Conservation (phyloP, 73 alveolate genomes). For the Tetrahymena thermophila region DNA sequence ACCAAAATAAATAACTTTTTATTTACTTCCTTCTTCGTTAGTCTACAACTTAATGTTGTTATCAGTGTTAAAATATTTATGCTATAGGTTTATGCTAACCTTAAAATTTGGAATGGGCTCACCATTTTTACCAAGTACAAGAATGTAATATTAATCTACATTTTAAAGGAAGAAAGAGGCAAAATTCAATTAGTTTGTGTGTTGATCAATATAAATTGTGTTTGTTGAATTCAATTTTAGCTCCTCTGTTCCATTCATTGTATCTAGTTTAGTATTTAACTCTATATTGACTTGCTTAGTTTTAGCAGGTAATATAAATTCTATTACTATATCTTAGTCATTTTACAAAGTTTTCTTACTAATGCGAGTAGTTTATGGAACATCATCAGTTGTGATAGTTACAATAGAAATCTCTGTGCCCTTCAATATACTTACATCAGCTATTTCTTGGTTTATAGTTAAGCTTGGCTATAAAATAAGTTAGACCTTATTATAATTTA, state of each 20-base stretch:
- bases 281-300: background rate
- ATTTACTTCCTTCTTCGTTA: background rate
- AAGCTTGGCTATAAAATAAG: conserved; percentile 42
- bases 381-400: conserved; percentile 32
- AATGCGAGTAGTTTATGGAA: conserved; percentile 32
- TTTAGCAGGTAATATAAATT: background rate
- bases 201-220: background rate
- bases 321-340: background rate
- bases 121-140: background rate
- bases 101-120: background rate
- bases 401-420: background rate
- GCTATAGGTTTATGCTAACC: background rate
- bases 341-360: conserved; percentile 40
- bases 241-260: background rate
- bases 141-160: background rate
- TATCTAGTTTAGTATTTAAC: background rate
- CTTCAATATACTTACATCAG: conserved; percentile 32
- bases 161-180: background rate
- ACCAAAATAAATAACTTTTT: background rate
- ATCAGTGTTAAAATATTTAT: background rate
- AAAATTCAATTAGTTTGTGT: background rate
- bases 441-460: conserved; percentile 16
- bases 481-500: background rate
- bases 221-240: background rate
- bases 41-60: background rate